Base-by-base conservation (phyloP, 2,329 filamentous ascomycete species). In the Ophiobolus disseminans region DNA sequence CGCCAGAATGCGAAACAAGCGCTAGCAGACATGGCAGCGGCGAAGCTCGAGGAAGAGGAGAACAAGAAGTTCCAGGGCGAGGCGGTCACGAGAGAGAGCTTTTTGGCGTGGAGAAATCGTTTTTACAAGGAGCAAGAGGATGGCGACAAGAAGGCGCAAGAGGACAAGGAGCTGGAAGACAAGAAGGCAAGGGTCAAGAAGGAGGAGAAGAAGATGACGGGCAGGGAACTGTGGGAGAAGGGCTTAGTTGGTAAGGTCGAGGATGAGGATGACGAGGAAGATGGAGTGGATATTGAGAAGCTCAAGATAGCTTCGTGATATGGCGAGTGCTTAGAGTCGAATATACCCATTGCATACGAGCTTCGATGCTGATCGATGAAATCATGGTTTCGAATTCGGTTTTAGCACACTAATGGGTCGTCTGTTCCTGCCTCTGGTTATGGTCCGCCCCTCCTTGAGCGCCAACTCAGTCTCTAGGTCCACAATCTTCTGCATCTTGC, bases 41-140 rank as follows among this genome's bases (percentile, higher is more conserved):
- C 81, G 6, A 82, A 84, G 80, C 84, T 82, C 1, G 94, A 99
- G 76, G 86, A 89, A 54, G 91, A 94, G 73, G 94, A 99, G 79
- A 99, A 99, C 73, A 86, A 88, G 65, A 97, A 97, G 75, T 99
- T 99, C 74, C 89, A 96, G 71, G 94, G 94, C 48, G 90, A 90
- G 26, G 81, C 86, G 23, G 94, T 99, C 16, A 97, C 86, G n/a
- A 81, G 85, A 17, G 91, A 96, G 76, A 86, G 86, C 0, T 99
- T 97, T 67, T 69, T 89, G 60, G 84, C 82, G 59, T 99, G 94
- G 94, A 82, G 90, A 45, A 86, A 87, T 30, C 83, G 74, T 8
- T 99, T 97, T 69, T 70, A 85, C 53, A 78, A 81, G 67, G 94
- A 97, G 78, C 87, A 93, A 84, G 87, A 87, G 68, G 92, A 94